Conservation (phyloP, 139 green algal genomes). For the Protoeuglena noctilucae region DNA sequence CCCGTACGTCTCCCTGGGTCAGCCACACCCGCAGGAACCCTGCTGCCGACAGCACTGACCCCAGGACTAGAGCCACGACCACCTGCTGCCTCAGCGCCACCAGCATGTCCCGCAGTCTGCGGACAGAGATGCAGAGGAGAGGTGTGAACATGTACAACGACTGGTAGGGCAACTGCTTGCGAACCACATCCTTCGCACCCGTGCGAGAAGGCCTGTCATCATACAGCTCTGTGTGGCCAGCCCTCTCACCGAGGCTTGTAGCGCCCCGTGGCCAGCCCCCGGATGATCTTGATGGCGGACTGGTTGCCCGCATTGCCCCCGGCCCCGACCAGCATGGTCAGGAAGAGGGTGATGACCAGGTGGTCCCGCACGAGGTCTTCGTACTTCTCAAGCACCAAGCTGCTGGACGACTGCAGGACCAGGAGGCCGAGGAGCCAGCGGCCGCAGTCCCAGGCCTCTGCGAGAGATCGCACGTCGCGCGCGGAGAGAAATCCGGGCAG, state of each 20-base stretch:
- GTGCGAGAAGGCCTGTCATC: too few species aligned
- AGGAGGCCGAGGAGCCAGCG: slow-evolving; percentile 65
- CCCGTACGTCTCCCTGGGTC: slow-evolving; percentile 42
- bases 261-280: slow-evolving; percentile 42
- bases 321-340: slow-evolving; percentile 77
- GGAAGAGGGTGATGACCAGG: slow-evolving; percentile 78
- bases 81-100: slow-evolving; percentile 32
- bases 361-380: slow-evolving; percentile 50
- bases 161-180: too few species aligned
- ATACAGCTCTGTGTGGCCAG: too few species aligned
- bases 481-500: too few species aligned
- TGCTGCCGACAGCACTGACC: slow-evolving; percentile 31
- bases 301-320: slow-evolving; percentile 75
- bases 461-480: too few species aligned
- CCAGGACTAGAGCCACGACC: slow-evolving; percentile 54
- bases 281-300: slow-evolving; percentile 78
- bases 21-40: slow-evolving; percentile 63
- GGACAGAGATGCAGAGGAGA: neutral
- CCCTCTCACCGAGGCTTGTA: too few species aligned
- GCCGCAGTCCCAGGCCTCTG: slow-evolving; percentile 11
- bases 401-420: slow-evolving; percentile 54
- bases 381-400: slow-evolving; percentile 66
- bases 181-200: too few species aligned
- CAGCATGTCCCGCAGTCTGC: slow-evolving; percentile 26
- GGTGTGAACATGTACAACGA: too few species aligned